Conservation (phyloP, 768 basidiomycete species). For the Hypholoma fasciculare region DNA sequence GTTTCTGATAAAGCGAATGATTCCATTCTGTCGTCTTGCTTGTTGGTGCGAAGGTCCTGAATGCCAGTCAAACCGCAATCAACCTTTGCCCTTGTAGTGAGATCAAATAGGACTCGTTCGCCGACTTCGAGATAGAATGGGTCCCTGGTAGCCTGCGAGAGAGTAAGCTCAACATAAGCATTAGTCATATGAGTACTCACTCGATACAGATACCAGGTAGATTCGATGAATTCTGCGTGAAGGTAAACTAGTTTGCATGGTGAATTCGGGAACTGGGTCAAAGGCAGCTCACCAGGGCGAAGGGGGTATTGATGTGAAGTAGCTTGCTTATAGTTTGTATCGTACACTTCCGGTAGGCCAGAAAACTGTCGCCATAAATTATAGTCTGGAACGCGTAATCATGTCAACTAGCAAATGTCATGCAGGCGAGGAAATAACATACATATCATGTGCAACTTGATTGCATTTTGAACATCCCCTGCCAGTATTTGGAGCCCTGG, state of each 20-base stretch:
- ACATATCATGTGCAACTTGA: slow-evolving; percentile 91
- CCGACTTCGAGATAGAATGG: slow-evolving; percentile 92
- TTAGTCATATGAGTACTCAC: slow-evolving; percentile 41
- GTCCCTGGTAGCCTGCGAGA: slow-evolving; percentile 82
- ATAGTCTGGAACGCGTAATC: slow-evolving; percentile 58
- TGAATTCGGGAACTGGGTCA: not conserved
- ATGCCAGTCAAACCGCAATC: slow-evolving; percentile 87
- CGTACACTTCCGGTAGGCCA: slow-evolving; percentile 92
- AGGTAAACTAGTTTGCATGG: not conserved
- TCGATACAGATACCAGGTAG: slow-evolving; percentile 93
- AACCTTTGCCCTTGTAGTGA: slow-evolving; percentile 74
- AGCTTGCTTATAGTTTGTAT: slow-evolving; percentile 70
- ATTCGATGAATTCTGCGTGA: slow-evolving; percentile 86
- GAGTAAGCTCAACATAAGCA: slow-evolving; percentile 3
- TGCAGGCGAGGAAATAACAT: slow-evolving; percentile 22
- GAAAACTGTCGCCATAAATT: slow-evolving; percentile 88
- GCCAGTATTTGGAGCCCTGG: slow-evolving; percentile 92
- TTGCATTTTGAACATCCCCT: slow-evolving; percentile 86
- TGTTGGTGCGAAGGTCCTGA: slow-evolving; percentile 72
- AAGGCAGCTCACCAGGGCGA: slow-evolving; percentile 55
- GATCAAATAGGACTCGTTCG: slow-evolving; percentile 78
- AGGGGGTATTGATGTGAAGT: slow-evolving; percentile 81
- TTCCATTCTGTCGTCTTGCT: slow-evolving; percentile 94
- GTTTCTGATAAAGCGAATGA: slow-evolving; percentile 95
- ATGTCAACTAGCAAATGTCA: not conserved